Evolutionary conservation across 208 protist species (phyloP).

Genomic region (Leishmania amazonensis): DNA sequence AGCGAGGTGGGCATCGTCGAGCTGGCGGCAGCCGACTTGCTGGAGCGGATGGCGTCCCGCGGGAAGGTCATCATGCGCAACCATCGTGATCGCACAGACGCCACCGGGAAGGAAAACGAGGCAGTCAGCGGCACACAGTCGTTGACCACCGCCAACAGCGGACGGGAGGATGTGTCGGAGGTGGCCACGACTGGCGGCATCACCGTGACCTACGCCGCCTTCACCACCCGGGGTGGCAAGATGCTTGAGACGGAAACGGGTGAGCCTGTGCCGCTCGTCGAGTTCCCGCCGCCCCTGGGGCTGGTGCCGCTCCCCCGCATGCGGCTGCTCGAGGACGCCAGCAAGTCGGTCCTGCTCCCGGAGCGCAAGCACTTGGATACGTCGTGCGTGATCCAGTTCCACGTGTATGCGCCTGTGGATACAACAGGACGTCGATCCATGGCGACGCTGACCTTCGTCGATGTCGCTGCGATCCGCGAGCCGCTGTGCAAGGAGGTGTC

Average conservation of each 20-base stretch:
- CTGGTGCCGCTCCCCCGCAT: constrained; percentile 70
- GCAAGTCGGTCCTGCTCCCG: constrained; percentile 66
- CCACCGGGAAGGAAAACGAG: constrained; percentile 19
- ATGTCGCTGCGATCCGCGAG: constrained; percentile 71
- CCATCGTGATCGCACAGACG: constrained; percentile 28
- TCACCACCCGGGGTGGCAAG: constrained; percentile 66
- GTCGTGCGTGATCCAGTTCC: constrained; percentile 84
- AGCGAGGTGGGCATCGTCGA: constrained; percentile 82
- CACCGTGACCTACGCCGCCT: constrained; percentile 81
- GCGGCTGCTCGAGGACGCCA: constrained; percentile 59
- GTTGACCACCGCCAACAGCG: constrained; percentile 1
- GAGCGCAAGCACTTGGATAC: constrained; percentile 75
- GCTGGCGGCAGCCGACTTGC: constrained; percentile 71
- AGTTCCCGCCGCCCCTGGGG: constrained; percentile 82
- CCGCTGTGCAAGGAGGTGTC: constrained; percentile 69
- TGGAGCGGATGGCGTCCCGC: constrained; percentile 47
- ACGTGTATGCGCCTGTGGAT: constrained; percentile 84
- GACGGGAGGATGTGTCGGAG: constrained; percentile 17
- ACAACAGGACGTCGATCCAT: constrained; percentile 72
- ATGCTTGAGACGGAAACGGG: constrained; percentile 66
- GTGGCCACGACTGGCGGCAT: constrained; percentile 38
- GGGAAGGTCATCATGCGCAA: constrained; percentile 39
- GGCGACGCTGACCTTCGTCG: constrained; percentile 88
- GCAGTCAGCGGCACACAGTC: constrained; percentile 6
- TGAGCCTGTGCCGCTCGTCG: constrained; percentile 59